Base-by-base conservation (phyloP, 345 rosid genomes). In the Chamaenerion angustifolium region DNA sequence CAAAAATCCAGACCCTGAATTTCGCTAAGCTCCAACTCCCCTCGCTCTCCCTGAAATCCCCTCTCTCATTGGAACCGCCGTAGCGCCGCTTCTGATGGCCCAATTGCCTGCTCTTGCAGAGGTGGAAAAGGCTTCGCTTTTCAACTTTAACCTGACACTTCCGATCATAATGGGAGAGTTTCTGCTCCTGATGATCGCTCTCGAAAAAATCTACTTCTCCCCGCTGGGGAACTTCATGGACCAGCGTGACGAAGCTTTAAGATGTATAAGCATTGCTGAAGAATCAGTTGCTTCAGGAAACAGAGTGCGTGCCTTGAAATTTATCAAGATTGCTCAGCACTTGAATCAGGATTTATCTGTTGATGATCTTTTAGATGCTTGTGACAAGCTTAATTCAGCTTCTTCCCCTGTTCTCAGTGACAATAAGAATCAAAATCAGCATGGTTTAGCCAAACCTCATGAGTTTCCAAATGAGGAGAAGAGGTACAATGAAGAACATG, bases 211-310 rank as follows among this genome's bases (percentile, higher is more conserved):
- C n/a, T n/a, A n/a, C n/a, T n/a, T n/a, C n/a, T n/a, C n/a, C n/a
- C n/a, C n/a, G n/a, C n/a, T n/a, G n/a, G n/a, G n/a, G n/a, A n/a
- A n/a, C n/a, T n/a, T n/a, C n/a, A n/a, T n/a, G n/a, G n/a, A n/a
- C n/a, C n/a, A n/a, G n/a, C n/a, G n/a, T n/a, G 94, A 85, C 58
- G 97, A 89, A 57, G 90, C 97, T 12, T 62, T 63, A 27, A 83
- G 83, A 62, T 85, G 94, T 50, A 13, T 79, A 31, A 43, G 54
- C 12, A 74, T 89, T 52, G 95, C 97, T 41, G 75, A 74, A 49
- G 82, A 85, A 43, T 82, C 88, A 44, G 76, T 85, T 58, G 74
- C 75, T 35, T 68, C 73, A 1, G 73, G 79, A 45, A 76, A 89
- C 17, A 85, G 67, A 53, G 68, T 56, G 50, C 84, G 94, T 0